Evolutionary conservation across 2,329 filamentous ascomycete genomes (phyloP).

Genomic region (Exutisphaerella laricina): DNA sequence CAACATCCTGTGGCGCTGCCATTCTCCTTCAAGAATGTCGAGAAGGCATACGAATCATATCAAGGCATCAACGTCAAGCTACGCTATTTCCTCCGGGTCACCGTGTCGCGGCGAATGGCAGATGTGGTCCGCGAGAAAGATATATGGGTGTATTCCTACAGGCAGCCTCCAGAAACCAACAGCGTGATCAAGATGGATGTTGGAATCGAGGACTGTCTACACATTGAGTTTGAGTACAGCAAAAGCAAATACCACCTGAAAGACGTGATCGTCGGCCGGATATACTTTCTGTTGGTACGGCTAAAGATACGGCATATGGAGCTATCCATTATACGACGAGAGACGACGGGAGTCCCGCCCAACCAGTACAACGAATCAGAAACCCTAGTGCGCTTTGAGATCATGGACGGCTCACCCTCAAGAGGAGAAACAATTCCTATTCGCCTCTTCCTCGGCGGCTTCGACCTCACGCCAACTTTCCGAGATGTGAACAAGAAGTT

Average conservation of each 20-base stretch:
- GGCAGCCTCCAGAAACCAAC: conserved; percentile 96
- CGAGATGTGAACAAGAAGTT: conserved; percentile 99
- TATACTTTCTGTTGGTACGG: conserved; percentile 95
- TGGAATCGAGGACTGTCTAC: conserved; percentile 96
- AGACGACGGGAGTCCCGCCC: conserved; percentile 91
- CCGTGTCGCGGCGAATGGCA: conserved; percentile 92
- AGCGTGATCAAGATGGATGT: conserved; percentile 99
- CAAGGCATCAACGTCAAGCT: conserved; percentile 99
- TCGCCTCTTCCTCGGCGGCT: conserved; percentile 90
- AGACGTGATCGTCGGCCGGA: conserved; percentile 96
- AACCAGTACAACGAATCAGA: conserved; percentile 99
- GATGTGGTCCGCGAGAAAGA: conserved; percentile 99
- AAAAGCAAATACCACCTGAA: conserved; percentile 99
- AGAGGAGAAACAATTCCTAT: conserved; percentile 94
- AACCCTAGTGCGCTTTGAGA: conserved; percentile 96
- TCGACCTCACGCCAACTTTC: conserved; percentile 96
- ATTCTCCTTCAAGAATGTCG: conserved; percentile 99
- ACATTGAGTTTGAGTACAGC: conserved; percentile 99
- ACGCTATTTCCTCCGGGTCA: conserved; percentile 96
- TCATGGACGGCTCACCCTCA: conserved; percentile 99
- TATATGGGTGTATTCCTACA: conserved; percentile 98
- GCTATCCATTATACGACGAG: conserved; percentile 90
- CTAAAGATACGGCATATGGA: conserved; percentile 99
- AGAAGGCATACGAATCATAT: conserved; percentile 99
- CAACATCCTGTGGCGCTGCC: conserved; percentile 98